Base-by-base conservation (phyloP, 169 alveolate genomes). In the Babesia bigemina region DNA sequence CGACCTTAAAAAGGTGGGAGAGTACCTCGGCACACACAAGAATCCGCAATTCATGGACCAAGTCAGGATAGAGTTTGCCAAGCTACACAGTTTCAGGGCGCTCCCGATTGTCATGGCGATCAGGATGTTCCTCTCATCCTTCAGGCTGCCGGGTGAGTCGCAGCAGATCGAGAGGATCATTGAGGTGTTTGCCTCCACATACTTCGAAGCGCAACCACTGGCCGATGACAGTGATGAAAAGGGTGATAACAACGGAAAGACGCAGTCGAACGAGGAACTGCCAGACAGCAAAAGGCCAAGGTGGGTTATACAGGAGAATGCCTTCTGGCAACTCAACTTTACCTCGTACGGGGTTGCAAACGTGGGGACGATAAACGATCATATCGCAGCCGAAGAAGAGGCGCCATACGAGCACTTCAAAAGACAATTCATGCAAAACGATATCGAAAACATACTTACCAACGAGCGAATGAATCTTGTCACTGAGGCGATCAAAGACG, bases 111-210 rank as follows among this genome's bases (percentile, higher is more conserved):
- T 94, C 33, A 90, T 83, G 83, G 95, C 96, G 7, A 81, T 95
- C 26, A 86, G 97, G 66, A 63, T 70, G 52, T 85, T 93, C 60
- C 72, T 95, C 60, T 74, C 91, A 21, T 77, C 95, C 21, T 95
- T 94, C 86, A 91, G 94, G 73, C 75, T 94, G 44, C 97, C 98
- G 0, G 97, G 97, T 1, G 98, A 95, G 78, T 91, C 98, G 10
- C 98, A 95, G 61, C 93, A 92, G 70, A 94, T 95, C 48, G 98
- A 94, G 70, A 79, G 98, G 69, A 91, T 95, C 63, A 88, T 95
- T 76, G 96, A 94, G 74, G 89, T 87, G 21, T 95, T 91, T 71
- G 86, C 96, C 39, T 77, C 75, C 53, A 94, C 91, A 58, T 93
- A 88, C 73, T 94, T 88, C 79, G 85, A 65, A 70, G 73, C 84